Evolutionary conservation across 305 asterid genomes (phyloP), one percentile per base, ranked within the genome.

Genomic region (Plantago rigida): DNA sequence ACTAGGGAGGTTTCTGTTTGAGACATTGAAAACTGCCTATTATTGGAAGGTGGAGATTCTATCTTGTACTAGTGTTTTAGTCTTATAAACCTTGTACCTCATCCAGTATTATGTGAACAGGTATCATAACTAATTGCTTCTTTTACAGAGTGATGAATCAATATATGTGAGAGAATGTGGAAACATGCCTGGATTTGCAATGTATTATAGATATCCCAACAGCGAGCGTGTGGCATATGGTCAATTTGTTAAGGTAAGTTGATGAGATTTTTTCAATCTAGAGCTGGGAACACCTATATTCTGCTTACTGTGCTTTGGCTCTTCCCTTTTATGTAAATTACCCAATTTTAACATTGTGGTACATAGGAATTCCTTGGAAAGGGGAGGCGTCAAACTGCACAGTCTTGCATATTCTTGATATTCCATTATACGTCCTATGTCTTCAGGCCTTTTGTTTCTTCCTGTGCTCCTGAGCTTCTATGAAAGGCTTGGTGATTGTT

Each of bases 151-250:
- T 57, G 94, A 89, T 73, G 97, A 87, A 83, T 78, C 94, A 51
- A 69, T 89, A 75, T 93, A 93, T 64, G 99, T 89, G 81, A 88
- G 91, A 19, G 99, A 93, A 77, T 93, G 99, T 49, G 97, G 99
- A 71, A 89, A 87, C 83, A 93, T 85, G 99, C 99, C 99, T 9
- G 99, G 99, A 36, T 93, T 93, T 81, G 99, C 99, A 59, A 92
- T 93, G 63, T 93, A 93, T 73, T 93, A 93, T 68, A 82, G 97
- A 80, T 89, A 84, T 73, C 99, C 99, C 54, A 86, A 93, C 77
- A 89, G 97, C 77, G 94, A 93, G 77, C 99, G 99, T 41, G 99
- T 93, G 53, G 84, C 94, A 36, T 93, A 87, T 69, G 80, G 89
- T 66, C 97, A 93, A 65, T 93, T 93, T 82, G 86, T 93, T 67